Evolutionary conservation across 2,329 filamentous ascomycete genomes (phyloP).

Genomic region (Colletotrichum sp.): DNA sequence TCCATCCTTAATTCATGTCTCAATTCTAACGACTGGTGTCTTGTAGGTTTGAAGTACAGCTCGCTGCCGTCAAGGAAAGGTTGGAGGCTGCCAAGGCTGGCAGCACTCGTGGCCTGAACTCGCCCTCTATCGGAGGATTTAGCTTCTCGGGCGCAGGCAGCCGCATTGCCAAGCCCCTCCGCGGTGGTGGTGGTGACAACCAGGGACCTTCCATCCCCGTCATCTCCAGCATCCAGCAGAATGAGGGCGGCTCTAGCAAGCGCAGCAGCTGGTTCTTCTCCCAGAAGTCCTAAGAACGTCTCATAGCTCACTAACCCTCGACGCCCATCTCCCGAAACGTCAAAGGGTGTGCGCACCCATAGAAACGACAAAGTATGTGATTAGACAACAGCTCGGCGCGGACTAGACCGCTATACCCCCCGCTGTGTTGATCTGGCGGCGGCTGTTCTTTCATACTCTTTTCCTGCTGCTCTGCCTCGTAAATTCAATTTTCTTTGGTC

Average conservation of each 20-base stretch:
- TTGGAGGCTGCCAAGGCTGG: slow-evolving; percentile 94
- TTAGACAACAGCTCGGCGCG: slow-evolving; percentile 9
- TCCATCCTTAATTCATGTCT: background rate
- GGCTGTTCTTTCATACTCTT: background rate
- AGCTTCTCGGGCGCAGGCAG: slow-evolving; percentile 70
- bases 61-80: slow-evolving; percentile 96
- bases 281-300: slow-evolving; percentile 57
- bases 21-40: background rate
- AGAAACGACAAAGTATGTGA: background rate
- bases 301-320: background rate
- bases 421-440: background rate
- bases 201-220: slow-evolving; percentile 55
- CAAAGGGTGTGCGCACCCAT: background rate
- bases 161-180: slow-evolving; percentile 72
- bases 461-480: background rate
- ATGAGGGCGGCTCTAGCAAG: slow-evolving; percentile 63
- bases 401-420: slow-evolving; percentile 18
- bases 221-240: slow-evolving; percentile 64
- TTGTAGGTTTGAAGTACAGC: slow-evolving; percentile 90
- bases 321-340: background rate
- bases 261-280: slow-evolving; percentile 75
- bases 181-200: slow-evolving; percentile 62
- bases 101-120: slow-evolving; percentile 82
- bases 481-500: slow-evolving; percentile 11
- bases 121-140: slow-evolving; percentile 69